Evolutionary conservation across 1,284 basidiomycete genomes (phyloP), one percentile per base, ranked within the genome.

Genomic region (Ceratobasidium sp.): DNA sequence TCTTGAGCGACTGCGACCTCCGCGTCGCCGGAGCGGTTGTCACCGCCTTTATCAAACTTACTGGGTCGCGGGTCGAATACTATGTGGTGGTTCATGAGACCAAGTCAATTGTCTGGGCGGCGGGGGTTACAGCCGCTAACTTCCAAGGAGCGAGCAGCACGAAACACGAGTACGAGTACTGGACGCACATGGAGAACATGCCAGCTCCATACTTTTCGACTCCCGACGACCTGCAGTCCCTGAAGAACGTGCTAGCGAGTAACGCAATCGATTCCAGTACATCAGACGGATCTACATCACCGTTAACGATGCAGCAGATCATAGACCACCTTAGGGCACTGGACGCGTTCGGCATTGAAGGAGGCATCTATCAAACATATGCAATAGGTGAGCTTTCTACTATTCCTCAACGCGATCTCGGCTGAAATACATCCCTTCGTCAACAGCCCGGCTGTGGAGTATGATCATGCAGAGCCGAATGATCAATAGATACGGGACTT

Each of bases 171-270:
- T 47, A 72, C 45, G 69, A 72, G 33, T 72, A 72, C 33, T 72
- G 69, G 69, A 62, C 41, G 2, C 69, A 72, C 33, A 72, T 72
- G 57, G 69, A 72, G 36, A 72, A 72, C 57, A 60, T 72, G 31
- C 69, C 69, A 15, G 69, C 45, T 8, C 69, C 69, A 8, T 44
- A 29, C 29, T 72, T 62, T 22, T 51, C 69, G 19, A 60, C 69
- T 19, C 47, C 56, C 5, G 9, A 36, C 15, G 69, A 72, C 33
- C 44, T 47, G 36, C 69, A 47, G 14, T 48, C 50, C 9, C 44
- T 72, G 31, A 33, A 60, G 31, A 44, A 72, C 19, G 69, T 72
- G 11, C 24, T 72, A 27, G 56, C 69, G 14, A 62, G 56, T 24
- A 41, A 45, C 22, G 69, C 69, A 2, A 41, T 72, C 29, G 69